Percentiles rank a stretch among this genome's conserved stretches.
Conservation (phyloP, 192 early-diverging fungal species). For the Gorgonomyces haynaldii region DNA sequence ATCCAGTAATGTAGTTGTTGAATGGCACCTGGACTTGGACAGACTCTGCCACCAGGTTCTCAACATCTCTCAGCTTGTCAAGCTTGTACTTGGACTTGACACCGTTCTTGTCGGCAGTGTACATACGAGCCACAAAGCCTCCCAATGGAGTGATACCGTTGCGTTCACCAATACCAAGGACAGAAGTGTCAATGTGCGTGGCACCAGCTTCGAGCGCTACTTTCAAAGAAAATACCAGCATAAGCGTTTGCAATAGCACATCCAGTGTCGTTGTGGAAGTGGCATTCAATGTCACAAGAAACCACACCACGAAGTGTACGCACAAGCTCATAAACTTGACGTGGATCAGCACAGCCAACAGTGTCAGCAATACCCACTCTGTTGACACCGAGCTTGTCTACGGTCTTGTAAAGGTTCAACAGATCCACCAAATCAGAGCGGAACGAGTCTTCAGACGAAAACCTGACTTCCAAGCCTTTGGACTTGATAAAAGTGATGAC, state of each 20-base stretch:
- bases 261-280: slow-evolving; percentile 99
- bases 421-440: slow-evolving; percentile 93
- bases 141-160: slow-evolving; percentile 97
- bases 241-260: slow-evolving; percentile 98
- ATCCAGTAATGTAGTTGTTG: slow-evolving; percentile 99
- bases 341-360: slow-evolving; percentile 94
- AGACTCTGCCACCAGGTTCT: slow-evolving; percentile 91
- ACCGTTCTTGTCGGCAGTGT: slow-evolving; percentile 81
- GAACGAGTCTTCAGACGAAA: slow-evolving; percentile 98
- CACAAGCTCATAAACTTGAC: slow-evolving; percentile 96
- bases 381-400: slow-evolving; percentile 96
- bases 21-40: slow-evolving; percentile 94
- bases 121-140: slow-evolving; percentile 91
- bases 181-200: slow-evolving; percentile 96
- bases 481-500: slow-evolving; percentile 92
- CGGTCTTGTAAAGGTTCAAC: slow-evolving; percentile 87
- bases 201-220: slow-evolving; percentile 89
- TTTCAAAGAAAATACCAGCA: slow-evolving; percentile 33
- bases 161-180: slow-evolving; percentile 96
- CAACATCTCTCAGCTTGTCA: slow-evolving; percentile 81
- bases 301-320: slow-evolving; percentile 89
- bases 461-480: slow-evolving; percentile 93
- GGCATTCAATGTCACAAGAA: slow-evolving; percentile 96
- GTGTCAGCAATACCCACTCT: slow-evolving; percentile 99
- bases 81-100: slow-evolving; percentile 92